Evolutionary conservation across 768 basidiomycete species (phyloP).

Genomic region (Stropharia rugosoannulata): DNA sequence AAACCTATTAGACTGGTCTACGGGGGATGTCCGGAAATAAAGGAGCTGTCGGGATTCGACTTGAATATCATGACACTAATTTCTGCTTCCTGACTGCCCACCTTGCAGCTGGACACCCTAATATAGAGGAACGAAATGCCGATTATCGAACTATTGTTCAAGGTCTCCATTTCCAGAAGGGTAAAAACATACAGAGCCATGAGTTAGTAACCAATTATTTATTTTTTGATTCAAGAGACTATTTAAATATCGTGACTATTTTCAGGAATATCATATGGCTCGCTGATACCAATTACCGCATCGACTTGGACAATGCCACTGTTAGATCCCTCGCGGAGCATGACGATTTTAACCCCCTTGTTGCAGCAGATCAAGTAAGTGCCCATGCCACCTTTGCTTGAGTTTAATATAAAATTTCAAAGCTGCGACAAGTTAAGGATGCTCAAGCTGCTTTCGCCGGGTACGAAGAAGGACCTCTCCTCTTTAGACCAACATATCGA

Average conservation of each 20-base stretch:
- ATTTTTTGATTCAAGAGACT: not conserved
- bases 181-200: conserved; percentile 85
- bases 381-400: not conserved
- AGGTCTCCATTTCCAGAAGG: conserved; percentile 85
- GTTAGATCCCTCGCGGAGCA: conserved; percentile 66
- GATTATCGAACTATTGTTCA: conserved; percentile 88
- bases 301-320: conserved; percentile 80
- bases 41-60: conserved; percentile 91
- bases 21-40: conserved; percentile 97
- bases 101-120: conserved; percentile 92
- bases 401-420: conserved; percentile 1
- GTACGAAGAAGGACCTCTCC: conserved; percentile 85
- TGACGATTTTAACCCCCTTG: conserved; percentile 70
- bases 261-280: conserved; percentile 89
- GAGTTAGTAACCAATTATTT: conserved; percentile 64
- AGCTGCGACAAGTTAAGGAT: conserved; percentile 78
- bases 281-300: conserved; percentile 94
- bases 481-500: conserved; percentile 96
- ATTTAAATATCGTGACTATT: not conserved
- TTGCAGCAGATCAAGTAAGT: conserved; percentile 84
- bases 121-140: conserved; percentile 86
- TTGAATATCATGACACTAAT: conserved; percentile 88
- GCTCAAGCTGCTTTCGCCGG: conserved; percentile 72
- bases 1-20: conserved; percentile 63
- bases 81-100: conserved; percentile 97